Conservation (phyloP, 805 yeast species). For the Debaryomyces prosopidis region DNA sequence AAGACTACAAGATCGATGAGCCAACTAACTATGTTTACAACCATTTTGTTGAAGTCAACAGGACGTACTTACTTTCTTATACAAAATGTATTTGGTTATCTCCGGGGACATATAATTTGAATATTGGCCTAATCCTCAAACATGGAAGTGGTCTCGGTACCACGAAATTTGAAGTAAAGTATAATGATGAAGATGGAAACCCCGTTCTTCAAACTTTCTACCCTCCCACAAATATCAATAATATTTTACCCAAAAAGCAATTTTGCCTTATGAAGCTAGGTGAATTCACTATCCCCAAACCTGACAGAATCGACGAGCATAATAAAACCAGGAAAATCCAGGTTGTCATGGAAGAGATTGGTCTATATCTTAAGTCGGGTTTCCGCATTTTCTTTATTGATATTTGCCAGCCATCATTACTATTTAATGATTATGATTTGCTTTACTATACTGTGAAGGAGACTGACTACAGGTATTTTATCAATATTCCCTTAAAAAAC, state of each 20-base stretch:
- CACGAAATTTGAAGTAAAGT: slow-evolving; percentile 50
- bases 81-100: slow-evolving; percentile 45
- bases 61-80: slow-evolving; percentile 51
- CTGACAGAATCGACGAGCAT: slow-evolving; percentile 3
- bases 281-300: slow-evolving; percentile 37
- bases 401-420: slow-evolving; percentile 38
- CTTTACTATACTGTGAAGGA: slow-evolving; percentile 42
- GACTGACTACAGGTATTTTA: slow-evolving; percentile 40
- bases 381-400: slow-evolving; percentile 48
- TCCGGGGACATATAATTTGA: slow-evolving; percentile 51
- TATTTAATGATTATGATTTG: slow-evolving; percentile 44
- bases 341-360: slow-evolving; percentile 56
- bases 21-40: slow-evolving; percentile 45
- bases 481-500: slow-evolving; percentile 47
- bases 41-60: slow-evolving; percentile 48
- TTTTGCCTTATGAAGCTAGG: slow-evolving; percentile 54
- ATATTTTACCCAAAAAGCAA: slow-evolving; percentile 53
- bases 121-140: slow-evolving; percentile 53
- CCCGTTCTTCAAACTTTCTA: slow-evolving; percentile 41
- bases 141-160: slow-evolving; percentile 60
- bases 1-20: slow-evolving; percentile 47
- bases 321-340: slow-evolving; percentile 26
- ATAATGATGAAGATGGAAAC: slow-evolving; percentile 25
- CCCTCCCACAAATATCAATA: slow-evolving; percentile 59
- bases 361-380: slow-evolving; percentile 53